A percentile compares a stretch with the other conserved stretches of the same genome.
Evolutionary conservation across 257 asterid species (phyloP).

Genomic region (Mentha longifolia): DNA sequence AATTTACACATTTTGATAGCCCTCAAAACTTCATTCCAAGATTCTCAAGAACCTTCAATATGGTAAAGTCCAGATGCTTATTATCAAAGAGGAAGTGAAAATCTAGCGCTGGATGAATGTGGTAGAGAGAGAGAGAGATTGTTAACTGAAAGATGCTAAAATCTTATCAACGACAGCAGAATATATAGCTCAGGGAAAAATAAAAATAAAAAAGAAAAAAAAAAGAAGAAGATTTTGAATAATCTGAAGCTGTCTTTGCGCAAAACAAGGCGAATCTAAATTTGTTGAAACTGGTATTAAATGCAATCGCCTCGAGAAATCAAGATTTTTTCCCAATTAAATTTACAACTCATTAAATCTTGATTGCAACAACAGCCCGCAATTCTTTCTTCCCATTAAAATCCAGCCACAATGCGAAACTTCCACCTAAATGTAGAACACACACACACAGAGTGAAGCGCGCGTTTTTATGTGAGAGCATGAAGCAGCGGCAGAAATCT

Average conservation of each 20-base stretch:
- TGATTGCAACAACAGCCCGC: slow-evolving; percentile 23
- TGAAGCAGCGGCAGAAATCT: slow-evolving; percentile 1
- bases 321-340: slow-evolving; percentile 25
- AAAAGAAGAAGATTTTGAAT: slow-evolving; percentile 12
- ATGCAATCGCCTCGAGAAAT: slow-evolving; percentile 43
- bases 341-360: slow-evolving; percentile 13
- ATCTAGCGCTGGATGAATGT: background rate
- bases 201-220: background rate
- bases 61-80: no score
- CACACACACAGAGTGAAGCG: background rate
- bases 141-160: background rate
- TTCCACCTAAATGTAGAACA: slow-evolving; percentile 26
- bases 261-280: slow-evolving; percentile 56
- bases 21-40: slow-evolving; percentile 26
- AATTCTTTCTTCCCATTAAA: slow-evolving; percentile 13
- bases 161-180: background rate
- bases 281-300: slow-evolving; percentile 37
- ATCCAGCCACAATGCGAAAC: slow-evolving; percentile 35
- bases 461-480: no score
- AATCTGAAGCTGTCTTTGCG: slow-evolving; percentile 30
- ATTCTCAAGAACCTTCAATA: slow-evolving; percentile 23
- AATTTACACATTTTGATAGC: slow-evolving; percentile 36
- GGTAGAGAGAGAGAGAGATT: background rate
- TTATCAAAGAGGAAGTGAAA: background rate
- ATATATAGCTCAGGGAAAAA: background rate